Conservation (phyloP, 371 early-diverging fungal species). For the Mucor lusitanicus region DNA sequence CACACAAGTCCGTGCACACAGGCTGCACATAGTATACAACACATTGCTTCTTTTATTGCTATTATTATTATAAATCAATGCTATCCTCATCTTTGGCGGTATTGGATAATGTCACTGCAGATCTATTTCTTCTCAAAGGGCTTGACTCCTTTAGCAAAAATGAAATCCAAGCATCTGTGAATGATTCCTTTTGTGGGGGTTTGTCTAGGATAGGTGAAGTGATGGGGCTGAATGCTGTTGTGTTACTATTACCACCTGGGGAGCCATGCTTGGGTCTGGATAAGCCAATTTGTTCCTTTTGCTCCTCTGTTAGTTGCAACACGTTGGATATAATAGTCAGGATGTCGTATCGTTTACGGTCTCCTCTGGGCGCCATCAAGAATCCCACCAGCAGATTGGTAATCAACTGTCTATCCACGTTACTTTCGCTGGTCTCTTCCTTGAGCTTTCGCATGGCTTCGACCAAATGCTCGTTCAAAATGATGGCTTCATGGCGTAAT, state of each 20-base stretch:
- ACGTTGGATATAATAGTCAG: constrained; percentile 87
- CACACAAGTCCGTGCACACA: background rate
- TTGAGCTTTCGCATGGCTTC: constrained; percentile 86
- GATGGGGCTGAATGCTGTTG: constrained; percentile 13
- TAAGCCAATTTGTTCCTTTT: constrained; percentile 84
- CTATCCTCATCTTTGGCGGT: constrained; percentile 10
- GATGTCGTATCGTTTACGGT: constrained; percentile 87
- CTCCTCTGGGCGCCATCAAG: constrained; percentile 81
- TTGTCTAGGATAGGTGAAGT: constrained; percentile 28
- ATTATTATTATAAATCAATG: constrained; percentile 15
- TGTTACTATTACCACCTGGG: background rate
- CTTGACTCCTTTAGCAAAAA: constrained; percentile 75
- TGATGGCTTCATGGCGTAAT: constrained; percentile 82
- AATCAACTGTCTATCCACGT: constrained; percentile 84
- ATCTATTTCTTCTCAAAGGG: constrained; percentile 27
- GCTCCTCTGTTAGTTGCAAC: constrained; percentile 82
- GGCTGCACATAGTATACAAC: background rate
- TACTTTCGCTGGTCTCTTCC: constrained; percentile 76
- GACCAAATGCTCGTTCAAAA: constrained; percentile 79
- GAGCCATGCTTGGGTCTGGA: constrained; percentile 48
- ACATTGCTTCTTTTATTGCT: no score
- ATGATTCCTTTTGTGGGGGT: constrained; percentile 60
- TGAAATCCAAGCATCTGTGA: constrained; percentile 89
- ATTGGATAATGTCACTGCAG: constrained; percentile 17
- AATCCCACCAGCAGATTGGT: constrained; percentile 87